Evolutionary conservation across 441 rosid species (phyloP).

Genomic region (Euphorbia celastroides): DNA sequence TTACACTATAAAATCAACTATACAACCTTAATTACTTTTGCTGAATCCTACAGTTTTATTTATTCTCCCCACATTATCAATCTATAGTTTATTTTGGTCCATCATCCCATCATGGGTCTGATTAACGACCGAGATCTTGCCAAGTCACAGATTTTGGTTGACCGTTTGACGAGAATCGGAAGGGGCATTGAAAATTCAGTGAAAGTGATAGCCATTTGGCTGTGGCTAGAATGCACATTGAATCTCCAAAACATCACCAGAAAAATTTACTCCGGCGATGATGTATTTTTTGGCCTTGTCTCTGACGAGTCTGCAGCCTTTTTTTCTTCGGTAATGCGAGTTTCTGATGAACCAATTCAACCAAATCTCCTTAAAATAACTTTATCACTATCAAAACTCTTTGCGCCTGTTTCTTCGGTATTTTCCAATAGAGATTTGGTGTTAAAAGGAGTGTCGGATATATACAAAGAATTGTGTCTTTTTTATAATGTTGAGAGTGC

Average conservation of each 20-base stretch:
- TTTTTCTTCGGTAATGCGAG: background rate
- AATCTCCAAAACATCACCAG: conserved; percentile 6
- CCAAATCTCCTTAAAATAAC: conserved; percentile 7
- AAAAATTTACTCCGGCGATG: conserved; percentile 2
- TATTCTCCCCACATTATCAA: background rate
- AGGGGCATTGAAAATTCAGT: background rate
- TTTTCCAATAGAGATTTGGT: conserved; percentile 13
- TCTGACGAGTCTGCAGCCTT: conserved; percentile 7
- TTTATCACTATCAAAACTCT: background rate
- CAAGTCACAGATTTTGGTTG: conserved; percentile 4
- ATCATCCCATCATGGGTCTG: background rate
- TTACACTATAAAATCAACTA: background rate
- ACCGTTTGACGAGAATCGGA: conserved; percentile 6
- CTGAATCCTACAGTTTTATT: background rate
- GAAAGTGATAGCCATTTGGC: conserved; percentile 19
- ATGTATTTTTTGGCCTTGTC: conserved; percentile 3
- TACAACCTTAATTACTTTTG: background rate
- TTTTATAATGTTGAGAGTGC: background rate
- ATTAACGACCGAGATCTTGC: background rate
- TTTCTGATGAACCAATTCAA: background rate
- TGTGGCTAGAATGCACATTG: conserved; percentile 14
- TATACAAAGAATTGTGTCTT: background rate
- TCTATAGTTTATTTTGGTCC: background rate
- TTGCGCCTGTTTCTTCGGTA: background rate
- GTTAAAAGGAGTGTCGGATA: background rate